phyloP scores from a whole-genome alignment of 148 eudicot species.

The Silene uniflora region DNA sequence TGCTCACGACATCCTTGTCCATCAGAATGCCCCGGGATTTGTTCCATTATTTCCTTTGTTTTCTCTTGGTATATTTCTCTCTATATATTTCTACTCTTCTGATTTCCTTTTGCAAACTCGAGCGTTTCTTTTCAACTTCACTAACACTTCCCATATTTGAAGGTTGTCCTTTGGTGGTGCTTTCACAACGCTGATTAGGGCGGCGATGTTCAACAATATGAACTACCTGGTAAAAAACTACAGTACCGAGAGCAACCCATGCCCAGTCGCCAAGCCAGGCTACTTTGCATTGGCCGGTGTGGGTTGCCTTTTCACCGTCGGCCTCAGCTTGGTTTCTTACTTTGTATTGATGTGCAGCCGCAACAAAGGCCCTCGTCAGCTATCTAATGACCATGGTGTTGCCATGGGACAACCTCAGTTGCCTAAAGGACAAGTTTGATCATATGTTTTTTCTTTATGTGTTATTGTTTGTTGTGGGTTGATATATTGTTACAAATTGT shows the following conservation, averaged over 20 bases:
- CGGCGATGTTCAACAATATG: slow-evolving; percentile 1
- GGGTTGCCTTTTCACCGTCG: background rate
- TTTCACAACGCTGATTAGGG: background rate
- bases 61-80: slow-evolving; percentile 16
- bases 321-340: slow-evolving; percentile 6
- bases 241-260: background rate
- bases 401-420: slow-evolving; percentile 7
- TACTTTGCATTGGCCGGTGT: slow-evolving; percentile 3
- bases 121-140: too few relatives aligned
- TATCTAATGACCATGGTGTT: background rate
- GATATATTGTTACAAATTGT: too few relatives aligned
- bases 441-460: too few relatives aligned
- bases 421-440: background rate
- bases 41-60: slow-evolving; percentile 15
- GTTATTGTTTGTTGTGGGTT: too few relatives aligned
- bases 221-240: background rate
- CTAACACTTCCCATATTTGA: background rate
- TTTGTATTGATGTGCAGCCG: background rate
- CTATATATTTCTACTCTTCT: too few relatives aligned
- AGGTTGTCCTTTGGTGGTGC: slow-evolving; percentile 11
- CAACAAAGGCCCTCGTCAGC: too few relatives aligned
- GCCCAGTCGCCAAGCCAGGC: background rate
- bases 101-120: too few relatives aligned
- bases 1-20: slow-evolving; percentile 16
- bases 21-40: background rate